These are phyloP conservation scores for Sparassis latifolia DNA, from an alignment of 1,284 basidiomycete species.

Conservation along the genomic window DNA sequence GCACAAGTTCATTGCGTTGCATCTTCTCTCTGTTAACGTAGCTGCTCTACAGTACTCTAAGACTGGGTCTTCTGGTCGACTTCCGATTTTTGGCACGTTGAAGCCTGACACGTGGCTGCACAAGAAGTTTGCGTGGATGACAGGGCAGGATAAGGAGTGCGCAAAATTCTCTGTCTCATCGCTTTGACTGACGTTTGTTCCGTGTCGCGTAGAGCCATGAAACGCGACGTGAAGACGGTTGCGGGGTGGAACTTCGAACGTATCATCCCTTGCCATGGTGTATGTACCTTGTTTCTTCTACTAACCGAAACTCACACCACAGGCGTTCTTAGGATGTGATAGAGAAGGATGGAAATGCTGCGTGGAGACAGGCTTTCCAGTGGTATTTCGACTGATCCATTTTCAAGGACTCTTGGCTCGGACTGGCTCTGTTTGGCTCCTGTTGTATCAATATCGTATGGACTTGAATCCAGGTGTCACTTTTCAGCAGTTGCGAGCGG, in stretches of 20 bases:
- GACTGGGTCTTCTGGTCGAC: conserved; percentile 38
- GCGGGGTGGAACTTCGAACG: conserved; percentile 81
- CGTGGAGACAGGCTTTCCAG: conserved; percentile 50
- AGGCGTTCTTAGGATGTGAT: conserved; percentile 67
- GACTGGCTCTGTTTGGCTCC: not conserved
- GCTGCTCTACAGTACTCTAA: conserved; percentile 40
- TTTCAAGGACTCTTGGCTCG: not conserved
- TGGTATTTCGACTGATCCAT: conserved; percentile 24
- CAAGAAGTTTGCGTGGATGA: conserved; percentile 41
- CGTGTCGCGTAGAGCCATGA: conserved; percentile 55
- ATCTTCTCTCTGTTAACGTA: not conserved
- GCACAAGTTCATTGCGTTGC: conserved; percentile 8
- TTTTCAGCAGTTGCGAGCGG: too few relatives aligned
- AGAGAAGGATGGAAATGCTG: conserved; percentile 66
- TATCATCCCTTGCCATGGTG: conserved; percentile 93
- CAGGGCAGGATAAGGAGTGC: conserved; percentile 58
- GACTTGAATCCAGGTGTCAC: too few relatives aligned
- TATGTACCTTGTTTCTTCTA: conserved; percentile 29
- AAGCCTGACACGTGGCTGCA: conserved; percentile 59
- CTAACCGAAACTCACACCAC: too few relatives aligned
- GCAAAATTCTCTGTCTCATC: conserved; percentile 13
- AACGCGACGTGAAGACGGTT: conserved; percentile 63
- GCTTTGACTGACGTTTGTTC: not conserved
- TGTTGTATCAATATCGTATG: not conserved
- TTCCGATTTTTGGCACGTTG: conserved; percentile 44